phyloP scores from a whole-genome alignment of 1,284 basidiomycete genomes.

The Irpex sp. region DNA sequence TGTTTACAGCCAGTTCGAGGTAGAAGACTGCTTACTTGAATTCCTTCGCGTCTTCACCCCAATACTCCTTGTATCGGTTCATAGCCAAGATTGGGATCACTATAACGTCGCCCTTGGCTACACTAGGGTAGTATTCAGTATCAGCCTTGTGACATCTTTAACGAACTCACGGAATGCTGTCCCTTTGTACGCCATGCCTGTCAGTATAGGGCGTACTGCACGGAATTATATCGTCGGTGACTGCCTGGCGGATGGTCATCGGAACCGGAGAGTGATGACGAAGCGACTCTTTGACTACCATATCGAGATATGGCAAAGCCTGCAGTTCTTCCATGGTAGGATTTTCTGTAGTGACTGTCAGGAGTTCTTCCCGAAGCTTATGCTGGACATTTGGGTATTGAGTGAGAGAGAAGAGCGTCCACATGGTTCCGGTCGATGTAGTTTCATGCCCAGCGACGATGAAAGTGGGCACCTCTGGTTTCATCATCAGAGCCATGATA shows the following conservation, averaged over 20 bases:
- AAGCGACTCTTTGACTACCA: slow-evolving; percentile 67
- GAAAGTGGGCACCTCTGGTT: slow-evolving; percentile 55
- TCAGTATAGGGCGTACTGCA: slow-evolving; percentile 28
- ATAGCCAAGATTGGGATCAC: slow-evolving; percentile 45
- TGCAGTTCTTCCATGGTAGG: slow-evolving; percentile 58
- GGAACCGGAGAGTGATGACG: slow-evolving; percentile 64
- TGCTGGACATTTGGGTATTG: slow-evolving; percentile 52
- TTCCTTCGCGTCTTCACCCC: slow-evolving; percentile 52
- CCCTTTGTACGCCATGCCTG: slow-evolving; percentile 23
- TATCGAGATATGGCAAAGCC: slow-evolving; percentile 57
- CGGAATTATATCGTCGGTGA: slow-evolving; percentile 45
- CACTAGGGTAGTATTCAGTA: slow-evolving; percentile 19
- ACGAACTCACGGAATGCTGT: slow-evolving; percentile 23
- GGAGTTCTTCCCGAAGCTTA: slow-evolving; percentile 68
- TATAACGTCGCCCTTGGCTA: slow-evolving; percentile 42
- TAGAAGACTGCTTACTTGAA: slow-evolving; percentile 37
- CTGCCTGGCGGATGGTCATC: slow-evolving; percentile 44
- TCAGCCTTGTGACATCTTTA: background rate
- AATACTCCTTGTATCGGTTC: slow-evolving; percentile 43
- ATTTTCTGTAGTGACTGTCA: slow-evolving; percentile 30
- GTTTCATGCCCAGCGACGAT: slow-evolving; percentile 78
- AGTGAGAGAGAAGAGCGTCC: slow-evolving; percentile 65
- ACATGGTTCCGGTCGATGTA: slow-evolving; percentile 37
- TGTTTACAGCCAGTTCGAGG: background rate
- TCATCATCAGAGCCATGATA: background rate